These are phyloP conservation scores for Dacryopinax spathularia DNA, from an alignment of 768 basidiomycete genomes.

Conservation along the genomic window DNA sequence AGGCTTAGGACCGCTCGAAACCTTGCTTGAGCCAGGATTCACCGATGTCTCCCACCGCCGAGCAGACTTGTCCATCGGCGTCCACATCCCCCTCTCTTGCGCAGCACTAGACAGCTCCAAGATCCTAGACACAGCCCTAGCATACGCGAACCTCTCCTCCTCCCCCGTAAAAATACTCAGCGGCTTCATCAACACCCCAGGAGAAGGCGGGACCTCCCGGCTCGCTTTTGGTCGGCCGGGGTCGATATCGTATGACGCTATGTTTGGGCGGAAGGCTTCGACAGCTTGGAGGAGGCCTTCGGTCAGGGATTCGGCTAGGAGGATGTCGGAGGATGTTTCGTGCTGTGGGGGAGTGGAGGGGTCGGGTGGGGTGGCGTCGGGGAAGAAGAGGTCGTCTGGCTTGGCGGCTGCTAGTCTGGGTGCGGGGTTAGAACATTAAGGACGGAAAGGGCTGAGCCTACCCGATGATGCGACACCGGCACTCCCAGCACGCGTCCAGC, in stretches of 20 bases:
- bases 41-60: background rate
- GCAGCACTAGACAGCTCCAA: constrained; percentile 38
- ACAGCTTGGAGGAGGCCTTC: constrained; percentile 30
- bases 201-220: constrained; percentile 19
- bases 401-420: constrained; percentile 28
- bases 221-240: constrained; percentile 21
- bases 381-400: constrained; percentile 40
- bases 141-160: constrained; percentile 50
- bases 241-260: constrained; percentile 34
- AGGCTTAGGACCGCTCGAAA: background rate
- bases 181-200: constrained; percentile 31
- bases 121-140: constrained; percentile 44
- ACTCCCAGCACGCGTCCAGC: constrained; percentile 45
- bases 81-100: background rate
- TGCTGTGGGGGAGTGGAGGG: background rate
- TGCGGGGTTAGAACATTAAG: too few species aligned
- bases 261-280: constrained; percentile 40
- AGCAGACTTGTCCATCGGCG: background rate
- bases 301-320: constrained; percentile 37
- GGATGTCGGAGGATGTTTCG: constrained; percentile 17
- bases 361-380: constrained; percentile 27
- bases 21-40: background rate
- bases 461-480: constrained; percentile 23
- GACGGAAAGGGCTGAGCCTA: too few species aligned
- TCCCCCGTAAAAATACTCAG: constrained; percentile 42